These are phyloP conservation scores for Diospyros lotus DNA, from an alignment of 148 eudicot species.

Conservation along the genomic window DNA sequence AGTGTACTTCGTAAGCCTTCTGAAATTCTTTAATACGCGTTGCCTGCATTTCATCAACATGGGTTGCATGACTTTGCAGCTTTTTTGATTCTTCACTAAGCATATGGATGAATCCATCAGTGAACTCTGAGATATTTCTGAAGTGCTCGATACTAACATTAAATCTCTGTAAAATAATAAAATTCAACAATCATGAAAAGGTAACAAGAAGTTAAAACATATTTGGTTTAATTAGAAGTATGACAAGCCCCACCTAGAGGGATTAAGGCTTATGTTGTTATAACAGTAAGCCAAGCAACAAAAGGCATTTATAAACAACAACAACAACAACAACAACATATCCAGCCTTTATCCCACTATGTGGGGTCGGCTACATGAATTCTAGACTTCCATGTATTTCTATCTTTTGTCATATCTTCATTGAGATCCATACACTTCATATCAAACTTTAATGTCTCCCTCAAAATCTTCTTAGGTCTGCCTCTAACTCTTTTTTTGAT, in stretches of 20 bases:
- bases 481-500: too few species aligned
- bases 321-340: too few species aligned
- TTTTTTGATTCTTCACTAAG: conserved; percentile 54
- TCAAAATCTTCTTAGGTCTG: too few species aligned
- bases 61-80: conserved; percentile 58
- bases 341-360: too few species aligned
- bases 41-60: conserved; percentile 59
- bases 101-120: conserved; percentile 51
- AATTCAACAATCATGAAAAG: neutral
- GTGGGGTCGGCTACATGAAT: too few species aligned
- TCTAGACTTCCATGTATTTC: too few species aligned
- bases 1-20: conserved; percentile 67
- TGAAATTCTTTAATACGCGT: conserved; percentile 63
- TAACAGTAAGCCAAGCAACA: neutral
- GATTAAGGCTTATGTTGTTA: too few species aligned
- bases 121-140: conserved; percentile 52
- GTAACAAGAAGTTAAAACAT: neutral
- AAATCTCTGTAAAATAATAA: conserved; percentile 52
- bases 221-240: neutral
- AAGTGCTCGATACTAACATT: conserved; percentile 48
- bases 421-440: too few species aligned
- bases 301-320: neutral
- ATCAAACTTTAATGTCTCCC: too few species aligned
- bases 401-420: too few species aligned
- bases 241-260: too few species aligned